Evolutionary conservation across 768 basidiomycete species (phyloP).

Genomic region (Pisolithus albus): DNA sequence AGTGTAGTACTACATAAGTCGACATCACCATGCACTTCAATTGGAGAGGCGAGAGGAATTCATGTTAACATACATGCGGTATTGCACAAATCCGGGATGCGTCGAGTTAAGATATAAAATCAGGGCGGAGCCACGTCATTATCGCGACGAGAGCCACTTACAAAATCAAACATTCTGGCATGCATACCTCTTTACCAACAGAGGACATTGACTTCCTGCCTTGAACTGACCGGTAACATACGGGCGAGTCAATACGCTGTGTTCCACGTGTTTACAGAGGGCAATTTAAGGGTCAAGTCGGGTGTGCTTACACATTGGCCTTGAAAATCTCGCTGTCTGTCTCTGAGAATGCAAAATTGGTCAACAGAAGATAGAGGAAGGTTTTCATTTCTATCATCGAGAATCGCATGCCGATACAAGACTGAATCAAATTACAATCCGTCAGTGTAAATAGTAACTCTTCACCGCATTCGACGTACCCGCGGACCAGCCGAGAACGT

Average conservation of each 20-base stretch:
- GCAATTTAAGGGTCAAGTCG: neutral
- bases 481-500: conserved; percentile 80
- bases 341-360: conserved; percentile 53
- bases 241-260: conserved; percentile 59
- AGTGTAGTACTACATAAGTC: too few species aligned
- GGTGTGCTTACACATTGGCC: conserved; percentile 51
- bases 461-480: conserved; percentile 35
- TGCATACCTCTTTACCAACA: conserved; percentile 38
- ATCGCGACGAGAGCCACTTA: neutral
- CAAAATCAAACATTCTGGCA: conserved; percentile 1
- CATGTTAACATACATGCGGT: too few species aligned
- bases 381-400: conserved; percentile 81
- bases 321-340: conserved; percentile 49
- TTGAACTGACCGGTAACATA: conserved; percentile 48
- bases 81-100: too few species aligned
- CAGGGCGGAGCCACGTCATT: neutral
- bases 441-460: neutral
- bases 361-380: conserved; percentile 63
- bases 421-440: conserved; percentile 34
- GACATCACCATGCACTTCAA: too few species aligned
- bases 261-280: neutral
- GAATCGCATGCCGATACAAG: conserved; percentile 78
- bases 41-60: too few species aligned
- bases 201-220: conserved; percentile 58
- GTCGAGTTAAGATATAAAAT: neutral